These are phyloP conservation scores for Suhomyces kunorum DNA, from an alignment of 1,139 yeast genomes.

Conservation along the genomic window DNA sequence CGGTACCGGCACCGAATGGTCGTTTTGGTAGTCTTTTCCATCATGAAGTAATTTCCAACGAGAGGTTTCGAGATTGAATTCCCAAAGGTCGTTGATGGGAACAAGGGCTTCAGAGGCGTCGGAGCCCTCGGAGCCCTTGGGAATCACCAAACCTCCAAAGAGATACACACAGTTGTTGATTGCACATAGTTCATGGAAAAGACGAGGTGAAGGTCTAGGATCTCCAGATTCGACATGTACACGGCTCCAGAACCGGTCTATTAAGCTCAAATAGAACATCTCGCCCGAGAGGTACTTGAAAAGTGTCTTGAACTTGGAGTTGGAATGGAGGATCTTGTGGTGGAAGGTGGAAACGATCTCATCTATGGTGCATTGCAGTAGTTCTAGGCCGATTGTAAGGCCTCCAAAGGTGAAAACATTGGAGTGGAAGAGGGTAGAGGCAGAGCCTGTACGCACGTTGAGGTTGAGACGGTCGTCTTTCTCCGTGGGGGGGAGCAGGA, in stretches of 20 bases:
- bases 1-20: constrained; percentile 36
- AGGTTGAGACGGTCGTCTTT: constrained; percentile 50
- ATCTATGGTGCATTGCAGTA: constrained; percentile 37
- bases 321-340: constrained; percentile 28
- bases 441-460: constrained; percentile 67
- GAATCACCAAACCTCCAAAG: constrained; percentile 59
- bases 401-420: constrained; percentile 70
- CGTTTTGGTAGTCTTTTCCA: constrained; percentile 29
- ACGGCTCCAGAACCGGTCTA: constrained; percentile 58
- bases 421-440: constrained; percentile 58
- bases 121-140: constrained; percentile 13
- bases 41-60: constrained; percentile 55
- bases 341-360: constrained; percentile 31
- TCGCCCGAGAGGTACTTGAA: constrained; percentile 56
- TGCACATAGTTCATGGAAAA: constrained; percentile 59
- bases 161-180: constrained; percentile 52
- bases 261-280: constrained; percentile 55
- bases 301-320: constrained; percentile 31
- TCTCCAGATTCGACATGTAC: constrained; percentile 23
- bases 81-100: constrained; percentile 68
- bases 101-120: constrained; percentile 24
- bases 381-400: constrained; percentile 55
- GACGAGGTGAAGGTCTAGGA: constrained; percentile 51
- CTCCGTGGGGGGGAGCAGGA: constrained; percentile 49
- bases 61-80: constrained; percentile 51